These are phyloP conservation scores for Fusarium sp. DNA, from an alignment of 2,329 filamentous ascomycete genomes.

Conservation along the genomic window DNA sequence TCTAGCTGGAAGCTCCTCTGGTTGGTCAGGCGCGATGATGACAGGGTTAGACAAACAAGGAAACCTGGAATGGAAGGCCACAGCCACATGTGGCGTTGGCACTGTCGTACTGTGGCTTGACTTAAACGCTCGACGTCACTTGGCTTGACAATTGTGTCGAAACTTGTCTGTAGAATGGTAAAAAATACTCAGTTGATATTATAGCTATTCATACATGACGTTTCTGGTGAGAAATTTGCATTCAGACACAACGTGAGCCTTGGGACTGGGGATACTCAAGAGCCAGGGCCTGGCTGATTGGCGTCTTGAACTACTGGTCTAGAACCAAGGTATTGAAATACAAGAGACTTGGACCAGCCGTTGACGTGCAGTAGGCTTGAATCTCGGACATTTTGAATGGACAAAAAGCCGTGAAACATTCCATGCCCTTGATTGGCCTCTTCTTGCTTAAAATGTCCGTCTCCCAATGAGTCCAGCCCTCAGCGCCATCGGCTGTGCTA, in stretches of 20 bases:
- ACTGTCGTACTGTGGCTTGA: slow-evolving; percentile 46
- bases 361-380: not conserved
- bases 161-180: not conserved
- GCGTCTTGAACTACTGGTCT: not conserved
- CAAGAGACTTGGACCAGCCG: not conserved
- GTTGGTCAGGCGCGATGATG: slow-evolving; percentile 30
- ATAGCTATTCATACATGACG: not conserved
- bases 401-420: not conserved
- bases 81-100: slow-evolving; percentile 4
- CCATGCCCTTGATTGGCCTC: not conserved
- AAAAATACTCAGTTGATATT: not conserved
- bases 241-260: not conserved
- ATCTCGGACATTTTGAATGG: not conserved
- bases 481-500: not conserved
- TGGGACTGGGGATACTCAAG: not conserved
- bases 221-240: not conserved
- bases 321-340: not conserved
- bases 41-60: slow-evolving; percentile 12
- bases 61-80: slow-evolving; percentile 14
- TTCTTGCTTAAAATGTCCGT: not conserved
- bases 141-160: not conserved
- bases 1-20: slow-evolving; percentile 33
- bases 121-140: not conserved
- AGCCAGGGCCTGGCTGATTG: not conserved
- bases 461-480: not conserved